Base-by-base conservation (phyloP, 148 eudicot genomes). In the Chenopodium berlandieri region DNA sequence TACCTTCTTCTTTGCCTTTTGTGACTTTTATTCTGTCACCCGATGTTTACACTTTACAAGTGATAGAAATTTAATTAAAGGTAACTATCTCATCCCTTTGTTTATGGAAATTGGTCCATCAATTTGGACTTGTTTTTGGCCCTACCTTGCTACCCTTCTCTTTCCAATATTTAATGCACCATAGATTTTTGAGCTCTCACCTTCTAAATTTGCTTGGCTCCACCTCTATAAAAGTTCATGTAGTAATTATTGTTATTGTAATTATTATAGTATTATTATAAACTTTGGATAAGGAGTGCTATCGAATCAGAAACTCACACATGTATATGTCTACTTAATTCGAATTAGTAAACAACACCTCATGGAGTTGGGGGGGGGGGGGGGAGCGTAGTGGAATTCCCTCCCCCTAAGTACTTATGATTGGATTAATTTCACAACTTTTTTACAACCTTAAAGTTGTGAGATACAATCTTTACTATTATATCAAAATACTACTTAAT, bases 121-220 rank as follows among this genome's bases (percentile, higher is more conserved):
- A 82, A 48, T 60, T 48, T 72, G 37, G 77, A 62, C 72, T 22
- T 77, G 69, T 27, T 2, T 46, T 3, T 72, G 80, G 60, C 27
- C 77, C 77, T 62, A 77, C 72, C 10, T 16, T 20, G 27, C 23
- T 46, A 31, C n/a, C 25, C 23, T 25, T 71, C 50, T 19, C 9
- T 75, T 67, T 52, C 46, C 27, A 66, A n/a, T 52, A 75, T 76
- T 82, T 54, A 76, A 25, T 76, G 71, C 76, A 82, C 70, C 56
- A 34, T 76, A 76, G 69, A 68, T 76, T 82, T 82, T 9, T 54
- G 27, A 30, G 37, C 67, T 64, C 52, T 69, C 22, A 66, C 54
- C 79, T n/a, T 46, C 63, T 13, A 52, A 31, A 58, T 81, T 75
- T 64, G 79, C 27, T 65, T 27, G 60, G 63, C 77, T 74, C 77